These are phyloP conservation scores for Furcasterigmium furcatum DNA, from an alignment of 2,329 filamentous ascomycete genomes.

Conservation along the genomic window DNA sequence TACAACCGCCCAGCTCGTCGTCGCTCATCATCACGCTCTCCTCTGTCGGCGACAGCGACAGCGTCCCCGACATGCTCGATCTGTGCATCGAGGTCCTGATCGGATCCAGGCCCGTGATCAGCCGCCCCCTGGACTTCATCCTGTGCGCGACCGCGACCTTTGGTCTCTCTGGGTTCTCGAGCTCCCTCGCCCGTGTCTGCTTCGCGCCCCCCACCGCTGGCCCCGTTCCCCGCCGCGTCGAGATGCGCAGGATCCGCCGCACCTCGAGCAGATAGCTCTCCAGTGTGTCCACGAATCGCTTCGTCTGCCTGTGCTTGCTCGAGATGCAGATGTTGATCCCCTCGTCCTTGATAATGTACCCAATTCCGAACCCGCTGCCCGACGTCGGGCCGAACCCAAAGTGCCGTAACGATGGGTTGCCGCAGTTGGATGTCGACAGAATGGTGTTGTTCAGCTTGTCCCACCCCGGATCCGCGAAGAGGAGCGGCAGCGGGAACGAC, in stretches of 20 bases:
- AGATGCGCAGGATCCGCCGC: constrained; percentile 74
- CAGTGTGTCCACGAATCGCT: constrained; percentile 82
- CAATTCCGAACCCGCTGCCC: constrained; percentile 92
- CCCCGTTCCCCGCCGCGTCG: constrained; percentile 36
- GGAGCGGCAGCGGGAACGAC: constrained; percentile 59
- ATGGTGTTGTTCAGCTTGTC: constrained; percentile 94
- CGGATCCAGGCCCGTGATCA: constrained; percentile 59
- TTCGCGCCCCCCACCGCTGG: constrained; percentile 25
- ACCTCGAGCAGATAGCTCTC: constrained; percentile 92
- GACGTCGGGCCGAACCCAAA: constrained; percentile 96
- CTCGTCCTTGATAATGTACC: constrained; percentile 98
- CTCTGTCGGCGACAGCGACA: constrained; percentile 58
- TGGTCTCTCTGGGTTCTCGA: constrained; percentile 35
- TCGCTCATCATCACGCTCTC: constrained; percentile 74
- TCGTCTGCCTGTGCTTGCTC: constrained; percentile 91
- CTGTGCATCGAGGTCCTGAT: constrained; percentile 26
- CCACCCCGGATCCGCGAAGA: constrained; percentile 90
- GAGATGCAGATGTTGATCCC: constrained; percentile 86
- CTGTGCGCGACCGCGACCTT: constrained; percentile 33
- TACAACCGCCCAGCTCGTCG: constrained; percentile 88
- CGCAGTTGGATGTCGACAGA: constrained; percentile 96
- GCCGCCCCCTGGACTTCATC: constrained; percentile 69
- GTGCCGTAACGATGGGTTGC: constrained; percentile 89
- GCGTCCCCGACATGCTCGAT: constrained; percentile 34
- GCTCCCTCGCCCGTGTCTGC: constrained; percentile 51